phyloP scores from a whole-genome alignment of 2,329 filamentous ascomycete species.

The Cyclaneusma minus region DNA sequence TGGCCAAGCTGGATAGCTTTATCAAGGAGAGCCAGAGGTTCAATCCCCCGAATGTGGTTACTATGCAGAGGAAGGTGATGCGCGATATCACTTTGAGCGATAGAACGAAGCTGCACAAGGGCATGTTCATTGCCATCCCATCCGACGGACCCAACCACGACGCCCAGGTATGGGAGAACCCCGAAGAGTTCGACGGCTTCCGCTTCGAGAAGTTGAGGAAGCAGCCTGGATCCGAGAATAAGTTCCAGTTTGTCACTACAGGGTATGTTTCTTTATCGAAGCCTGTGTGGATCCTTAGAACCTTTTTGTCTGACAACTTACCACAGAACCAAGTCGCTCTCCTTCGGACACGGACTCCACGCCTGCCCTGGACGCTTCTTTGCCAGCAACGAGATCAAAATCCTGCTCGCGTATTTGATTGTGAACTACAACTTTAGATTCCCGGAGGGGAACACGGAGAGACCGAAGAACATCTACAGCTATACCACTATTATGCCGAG shows the following conservation, averaged over 20 bases:
- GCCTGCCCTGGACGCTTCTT: slow-evolving; percentile 28
- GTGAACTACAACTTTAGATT: slow-evolving; percentile 18
- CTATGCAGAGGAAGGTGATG: neutral
- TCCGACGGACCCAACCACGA: neutral
- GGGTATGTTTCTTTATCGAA: neutral
- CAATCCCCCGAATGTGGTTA: no score
- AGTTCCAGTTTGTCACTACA: slow-evolving; percentile 7
- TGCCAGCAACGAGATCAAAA: slow-evolving; percentile 24
- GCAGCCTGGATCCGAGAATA: slow-evolving; percentile 12
- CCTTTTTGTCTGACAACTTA: neutral
- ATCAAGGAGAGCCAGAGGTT: slow-evolving; percentile 20
- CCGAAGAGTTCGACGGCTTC: slow-evolving; percentile 11
- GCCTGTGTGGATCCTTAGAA: slow-evolving; percentile 4
- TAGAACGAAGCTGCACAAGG: neutral
- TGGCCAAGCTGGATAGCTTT: slow-evolving; percentile 18
- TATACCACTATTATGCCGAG: slow-evolving; percentile 5
- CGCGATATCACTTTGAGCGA: neutral
- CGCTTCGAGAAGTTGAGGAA: slow-evolving; percentile 11
- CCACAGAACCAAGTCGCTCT: slow-evolving; percentile 15
- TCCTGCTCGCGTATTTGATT: slow-evolving; percentile 18
- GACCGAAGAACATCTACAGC: slow-evolving; percentile 39
- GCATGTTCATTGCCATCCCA: neutral
- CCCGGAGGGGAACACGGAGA: slow-evolving; percentile 63
- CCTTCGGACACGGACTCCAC: slow-evolving; percentile 26
- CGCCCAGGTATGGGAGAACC: no score